These are phyloP conservation scores for Phlebiopsis flavidoalba DNA, from an alignment of 768 basidiomycete species.

Conservation along the genomic window DNA sequence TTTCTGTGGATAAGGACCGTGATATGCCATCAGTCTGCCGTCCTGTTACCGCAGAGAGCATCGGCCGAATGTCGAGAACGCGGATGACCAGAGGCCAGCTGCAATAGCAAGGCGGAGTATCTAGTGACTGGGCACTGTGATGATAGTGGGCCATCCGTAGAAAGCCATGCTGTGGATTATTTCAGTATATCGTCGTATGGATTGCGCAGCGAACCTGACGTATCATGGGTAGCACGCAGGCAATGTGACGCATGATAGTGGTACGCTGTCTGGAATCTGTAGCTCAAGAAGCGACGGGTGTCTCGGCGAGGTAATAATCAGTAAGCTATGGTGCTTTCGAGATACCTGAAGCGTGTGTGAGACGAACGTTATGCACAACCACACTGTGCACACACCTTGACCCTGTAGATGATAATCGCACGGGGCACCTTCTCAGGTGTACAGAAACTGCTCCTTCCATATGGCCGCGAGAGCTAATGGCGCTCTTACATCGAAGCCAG, in stretches of 20 bases:
- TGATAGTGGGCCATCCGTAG: conserved; percentile 79
- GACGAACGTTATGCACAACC: not conserved
- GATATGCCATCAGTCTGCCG: conserved; percentile 67
- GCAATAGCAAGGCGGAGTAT: conserved; percentile 56
- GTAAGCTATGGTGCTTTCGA: conserved; percentile 38
- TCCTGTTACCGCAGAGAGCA: conserved; percentile 62
- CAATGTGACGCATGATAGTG: conserved; percentile 70
- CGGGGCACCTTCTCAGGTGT: conserved; percentile 39
- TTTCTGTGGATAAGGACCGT: conserved; percentile 70
- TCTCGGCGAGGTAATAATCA: conserved; percentile 59
- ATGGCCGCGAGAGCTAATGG: conserved; percentile 26
- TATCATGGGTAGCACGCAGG: conserved; percentile 82
- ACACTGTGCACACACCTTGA: conserved; percentile 36
- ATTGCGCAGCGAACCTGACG: conserved; percentile 37
- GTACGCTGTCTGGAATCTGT: conserved; percentile 61
- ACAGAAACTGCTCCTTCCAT: conserved; percentile 44
- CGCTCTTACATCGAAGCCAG: conserved; percentile 18
- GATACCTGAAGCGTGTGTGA: conserved; percentile 34
- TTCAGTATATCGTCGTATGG: not conserved
- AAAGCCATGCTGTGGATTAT: conserved; percentile 60
- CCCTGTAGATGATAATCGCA: conserved; percentile 57
- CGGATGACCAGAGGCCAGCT: conserved; percentile 78
- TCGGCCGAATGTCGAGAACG: conserved; percentile 76
- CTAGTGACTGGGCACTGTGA: conserved; percentile 78
- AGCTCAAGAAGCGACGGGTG: conserved; percentile 49